Base-by-base conservation (phyloP, 257 asterid species). In the Ilex aquifolium region DNA sequence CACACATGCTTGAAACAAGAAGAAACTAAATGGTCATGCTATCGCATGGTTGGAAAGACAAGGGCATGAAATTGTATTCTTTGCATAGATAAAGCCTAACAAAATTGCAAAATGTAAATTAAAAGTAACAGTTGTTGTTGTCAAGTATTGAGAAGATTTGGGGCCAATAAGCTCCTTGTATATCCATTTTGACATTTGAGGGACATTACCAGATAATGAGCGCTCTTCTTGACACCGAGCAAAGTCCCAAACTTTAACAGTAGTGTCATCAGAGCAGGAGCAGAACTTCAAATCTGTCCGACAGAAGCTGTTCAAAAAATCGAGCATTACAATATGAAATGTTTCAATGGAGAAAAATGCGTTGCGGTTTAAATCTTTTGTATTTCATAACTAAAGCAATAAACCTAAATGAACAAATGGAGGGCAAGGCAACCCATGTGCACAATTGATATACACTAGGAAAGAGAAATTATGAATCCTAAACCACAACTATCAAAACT, bases 221-320 rank as follows among this genome's bases (percentile, higher is more conserved):
- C 91, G 83, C 71, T 93, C 99, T 80, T 93, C 99, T 76, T 87
- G 99, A 78, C 95, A 90, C 82, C 97, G 83, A n/a, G 99, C 99
- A n/a, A 93, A 93, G 82, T 93, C 99, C 99, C 99, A 93, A 65
- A 93, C 97, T 80, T 93, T 93, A 62, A 93, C 95, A 44, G 96
- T 87, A 64, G 95, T 90, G 76, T 93, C 99, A 70, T 93, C 99
- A 72, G 99, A 93, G 68, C 99, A 93, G 75, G 99, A 93, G 75
- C 99, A 90, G 73, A 93, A 93, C 82, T 93, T 93, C 85, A 90
- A 76, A 84, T 93, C 97, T 30, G 99, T 90, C 81, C 99, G 76
- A 75, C 95, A 87, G 90, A 93, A 93, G 82, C 99, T 91, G 93
- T 59, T 51, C 52, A 58, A 10, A 53, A 53, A 53, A n/a, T 8